Conservation (phyloP, 2,329 filamentous ascomycete species). For the Penicillium sp. region DNA sequence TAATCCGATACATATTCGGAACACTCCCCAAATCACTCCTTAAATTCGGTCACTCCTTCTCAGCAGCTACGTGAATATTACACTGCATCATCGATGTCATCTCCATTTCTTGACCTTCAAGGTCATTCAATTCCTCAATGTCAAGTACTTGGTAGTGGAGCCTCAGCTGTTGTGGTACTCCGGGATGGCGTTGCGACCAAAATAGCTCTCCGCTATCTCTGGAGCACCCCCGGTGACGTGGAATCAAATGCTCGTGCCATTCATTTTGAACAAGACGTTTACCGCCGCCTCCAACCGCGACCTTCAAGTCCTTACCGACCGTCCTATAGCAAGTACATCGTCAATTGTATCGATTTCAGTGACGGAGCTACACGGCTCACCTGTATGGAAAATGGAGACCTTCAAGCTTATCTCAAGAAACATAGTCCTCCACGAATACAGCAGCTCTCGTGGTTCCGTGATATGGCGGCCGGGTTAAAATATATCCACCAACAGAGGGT, state of each 20-base stretch:
- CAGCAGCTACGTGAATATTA: too few species aligned
- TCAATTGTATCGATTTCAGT: constrained; percentile 8
- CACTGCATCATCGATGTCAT: too few species aligned
- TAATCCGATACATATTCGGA: too few species aligned
- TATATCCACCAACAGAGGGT: constrained; percentile 25
- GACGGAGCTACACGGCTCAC: constrained; percentile 13
- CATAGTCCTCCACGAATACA: constrained; percentile 8
- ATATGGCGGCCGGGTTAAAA: constrained; percentile 23
- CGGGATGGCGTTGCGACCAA: constrained; percentile 12
- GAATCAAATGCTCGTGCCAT: constrained; percentile 13
- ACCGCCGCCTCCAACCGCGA: constrained; percentile 12
- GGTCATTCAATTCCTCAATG: constrained; percentile 6
- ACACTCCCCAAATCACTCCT: too few species aligned
- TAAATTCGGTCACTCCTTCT: too few species aligned
- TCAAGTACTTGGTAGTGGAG: constrained; percentile 11
- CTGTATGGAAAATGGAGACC: constrained; percentile 23
- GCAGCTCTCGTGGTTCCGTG: constrained; percentile 16
- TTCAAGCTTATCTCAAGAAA: constrained; percentile 18
- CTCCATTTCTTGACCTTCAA: constrained; percentile 8
- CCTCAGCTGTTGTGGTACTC: constrained; percentile 11
- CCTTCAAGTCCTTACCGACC: constrained; percentile 1
- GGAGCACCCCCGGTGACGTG: constrained; percentile 12
- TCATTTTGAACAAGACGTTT: constrained; percentile 16
- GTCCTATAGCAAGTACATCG: too few species aligned
- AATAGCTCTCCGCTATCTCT: constrained; percentile 12